Conservation (phyloP, 169 alveolate genomes). For the Neospora caninum region DNA sequence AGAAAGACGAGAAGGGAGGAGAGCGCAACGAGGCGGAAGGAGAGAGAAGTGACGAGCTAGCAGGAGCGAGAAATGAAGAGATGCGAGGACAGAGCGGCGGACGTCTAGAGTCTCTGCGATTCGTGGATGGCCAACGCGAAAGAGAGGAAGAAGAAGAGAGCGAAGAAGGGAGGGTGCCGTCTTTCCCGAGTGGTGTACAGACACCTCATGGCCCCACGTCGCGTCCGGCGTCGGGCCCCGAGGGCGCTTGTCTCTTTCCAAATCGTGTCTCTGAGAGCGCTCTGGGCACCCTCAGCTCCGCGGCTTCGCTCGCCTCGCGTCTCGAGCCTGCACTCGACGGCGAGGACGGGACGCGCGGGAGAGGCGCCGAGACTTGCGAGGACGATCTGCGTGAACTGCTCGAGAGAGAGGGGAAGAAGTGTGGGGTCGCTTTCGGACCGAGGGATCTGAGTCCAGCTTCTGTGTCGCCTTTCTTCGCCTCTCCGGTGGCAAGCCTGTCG, state of each 20-base stretch:
- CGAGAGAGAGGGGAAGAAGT: background rate
- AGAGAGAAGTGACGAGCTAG: background rate
- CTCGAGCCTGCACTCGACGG: no score
- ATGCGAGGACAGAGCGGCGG: background rate
- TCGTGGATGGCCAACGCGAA: background rate
- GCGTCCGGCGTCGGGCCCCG: no score
- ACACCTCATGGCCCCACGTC: no score
- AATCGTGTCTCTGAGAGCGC: no score
- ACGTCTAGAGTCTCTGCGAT: background rate
- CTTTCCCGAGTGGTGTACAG: no score
- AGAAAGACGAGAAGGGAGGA: background rate
- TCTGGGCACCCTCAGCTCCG: no score
- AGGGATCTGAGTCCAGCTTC: background rate
- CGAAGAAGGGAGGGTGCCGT: no score
- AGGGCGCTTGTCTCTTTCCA: no score
- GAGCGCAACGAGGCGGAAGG: background rate
- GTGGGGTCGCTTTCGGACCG: background rate
- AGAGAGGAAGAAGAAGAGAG: background rate
- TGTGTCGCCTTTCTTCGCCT: background rate
- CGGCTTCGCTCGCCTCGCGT: no score
- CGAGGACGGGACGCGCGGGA: no score
- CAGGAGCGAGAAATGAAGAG: background rate
- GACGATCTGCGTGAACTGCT: background rate
- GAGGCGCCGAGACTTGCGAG: background rate
- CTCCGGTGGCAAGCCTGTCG: background rate